Evolutionary conservation across 441 rosid genomes (phyloP).

Genomic region (Manihot esculenta): DNA sequence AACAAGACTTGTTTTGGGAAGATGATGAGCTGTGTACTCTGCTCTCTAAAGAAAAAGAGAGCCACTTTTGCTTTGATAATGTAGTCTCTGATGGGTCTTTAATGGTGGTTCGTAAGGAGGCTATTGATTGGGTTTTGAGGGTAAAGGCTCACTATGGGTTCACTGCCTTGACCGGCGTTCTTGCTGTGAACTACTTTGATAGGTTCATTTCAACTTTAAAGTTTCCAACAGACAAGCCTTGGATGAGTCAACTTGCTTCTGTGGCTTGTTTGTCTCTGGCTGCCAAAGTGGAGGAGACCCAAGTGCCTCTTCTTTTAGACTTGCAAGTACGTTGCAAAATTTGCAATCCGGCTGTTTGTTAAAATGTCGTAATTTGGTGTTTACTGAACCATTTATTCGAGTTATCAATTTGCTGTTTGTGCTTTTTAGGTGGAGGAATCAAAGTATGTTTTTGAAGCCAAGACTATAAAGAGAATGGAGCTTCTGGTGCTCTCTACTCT

Average conservation of each 20-base stretch:
- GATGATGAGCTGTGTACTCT: constrained; percentile 47
- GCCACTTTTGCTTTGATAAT: constrained; percentile 24
- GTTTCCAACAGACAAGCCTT: constrained; percentile 49
- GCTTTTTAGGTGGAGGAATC: constrained; percentile 56
- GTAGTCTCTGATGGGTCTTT: constrained; percentile 28
- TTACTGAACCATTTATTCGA: constrained; percentile 18
- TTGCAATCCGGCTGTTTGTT: constrained; percentile 31
- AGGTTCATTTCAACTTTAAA: constrained; percentile 47
- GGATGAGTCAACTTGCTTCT: constrained; percentile 70
- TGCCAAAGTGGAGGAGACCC: constrained; percentile 73
- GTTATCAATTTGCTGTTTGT: constrained; percentile 1
- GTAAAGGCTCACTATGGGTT: constrained; percentile 49
- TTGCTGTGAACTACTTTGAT: constrained; percentile 64
- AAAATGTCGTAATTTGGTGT: constrained; percentile 28
- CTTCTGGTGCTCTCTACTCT: constrained; percentile 65
- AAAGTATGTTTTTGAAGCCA: constrained; percentile 57
- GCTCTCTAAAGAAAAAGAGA: constrained; percentile 47
- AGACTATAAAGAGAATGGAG: constrained; percentile 72
- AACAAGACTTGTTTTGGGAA: constrained; percentile 49
- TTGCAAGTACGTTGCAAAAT: constrained; percentile 47
- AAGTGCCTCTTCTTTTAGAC: constrained; percentile 60
- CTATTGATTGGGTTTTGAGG: constrained; percentile 57
- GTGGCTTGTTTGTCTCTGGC: constrained; percentile 70
- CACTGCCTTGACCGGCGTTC: constrained; percentile 52
- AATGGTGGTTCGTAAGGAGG: constrained; percentile 40